Base-by-base conservation (phyloP, 1,284 basidiomycete genomes). In the Pseudozyma thailandica region DNA sequence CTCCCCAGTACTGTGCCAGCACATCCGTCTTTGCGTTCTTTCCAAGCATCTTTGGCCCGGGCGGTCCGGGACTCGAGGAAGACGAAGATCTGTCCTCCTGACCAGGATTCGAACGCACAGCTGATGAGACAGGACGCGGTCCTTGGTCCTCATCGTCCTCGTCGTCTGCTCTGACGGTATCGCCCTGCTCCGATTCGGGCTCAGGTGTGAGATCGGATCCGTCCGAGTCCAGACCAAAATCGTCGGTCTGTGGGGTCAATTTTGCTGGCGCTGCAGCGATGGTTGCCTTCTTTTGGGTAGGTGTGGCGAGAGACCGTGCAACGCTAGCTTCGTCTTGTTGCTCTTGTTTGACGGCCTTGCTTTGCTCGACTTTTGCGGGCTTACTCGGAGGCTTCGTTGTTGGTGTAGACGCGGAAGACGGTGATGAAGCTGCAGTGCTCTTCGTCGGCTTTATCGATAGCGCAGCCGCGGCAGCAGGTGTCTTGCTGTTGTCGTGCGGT, bases 1-100 rank as follows among this genome's bases (percentile, higher is more conserved):
- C 80, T 26, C 81, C 81, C 81, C 81, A 82, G 45, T 77, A 81
- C 21, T 74, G 60, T 1, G 81, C 81, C 28, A 82, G 43, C 10
- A 78, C 74, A 35, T 82, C 80, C 6, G 79, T 79, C 53, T 75
- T 77, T 25, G 81, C 81, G 15, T 77, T 68, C 44, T 80, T 80
- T 27, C 81, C 81, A 2, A 82, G 66, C 71, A 82, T 82, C 61
- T 78, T 76, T 15, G 81, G 81, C 6, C 76, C 80, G 15, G 63
- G 50, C 10, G 73, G 75, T 33, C 66, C 68, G 16, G 72, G 69
- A 41, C 69, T 72, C 8, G 55, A 38, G 46, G 68, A 64, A 18
- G 64, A 57, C 20, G 70, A 72, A 3, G 59, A 59, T 6, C 60
- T 30, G 37, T 56, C 60, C 7, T 42, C 27, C n/a, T 54, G 46